Conservation (phyloP, 352 stramenopile genomes). For the Thraustochytrium sp. region DNA sequence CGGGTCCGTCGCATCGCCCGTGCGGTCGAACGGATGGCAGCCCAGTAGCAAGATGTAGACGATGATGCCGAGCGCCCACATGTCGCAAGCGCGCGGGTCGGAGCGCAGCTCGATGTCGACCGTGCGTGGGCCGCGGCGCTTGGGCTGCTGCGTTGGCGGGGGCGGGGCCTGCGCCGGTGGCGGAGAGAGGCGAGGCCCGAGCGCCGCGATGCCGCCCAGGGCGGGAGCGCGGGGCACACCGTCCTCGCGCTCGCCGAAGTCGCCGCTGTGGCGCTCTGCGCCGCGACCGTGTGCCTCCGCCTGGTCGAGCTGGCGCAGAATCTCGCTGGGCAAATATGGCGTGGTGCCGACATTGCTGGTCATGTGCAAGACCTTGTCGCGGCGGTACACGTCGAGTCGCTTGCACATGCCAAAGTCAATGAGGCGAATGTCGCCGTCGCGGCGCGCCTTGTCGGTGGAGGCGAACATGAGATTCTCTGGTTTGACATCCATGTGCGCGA, state of each 20-base stretch:
- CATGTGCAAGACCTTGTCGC: background rate
- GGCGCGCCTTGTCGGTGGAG: background rate
- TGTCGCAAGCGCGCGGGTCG: slow-evolving; percentile 37
- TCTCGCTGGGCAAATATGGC: slow-evolving; percentile 1
- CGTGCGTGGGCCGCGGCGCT: background rate
- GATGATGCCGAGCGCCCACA: slow-evolving; percentile 45
- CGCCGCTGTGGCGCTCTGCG: too few relatives aligned
- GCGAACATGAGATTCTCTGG: slow-evolving; percentile 42
- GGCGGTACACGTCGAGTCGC: background rate
- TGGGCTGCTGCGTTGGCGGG: background rate
- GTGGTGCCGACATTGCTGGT: slow-evolving; percentile 29
- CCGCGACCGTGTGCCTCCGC: too few relatives aligned
- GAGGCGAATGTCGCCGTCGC: slow-evolving; percentile 11
- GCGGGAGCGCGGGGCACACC: too few relatives aligned
- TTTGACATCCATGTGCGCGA: slow-evolving; percentile 44
- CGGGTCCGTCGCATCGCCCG: background rate
- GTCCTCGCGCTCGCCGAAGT: too few relatives aligned
- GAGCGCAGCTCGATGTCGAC: slow-evolving; percentile 21
- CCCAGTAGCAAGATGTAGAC: slow-evolving; percentile 37
- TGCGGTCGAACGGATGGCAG: slow-evolving; percentile 45
- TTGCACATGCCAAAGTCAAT: slow-evolving; percentile 41
- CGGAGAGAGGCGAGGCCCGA: too few relatives aligned
- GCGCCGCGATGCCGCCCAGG: too few relatives aligned
- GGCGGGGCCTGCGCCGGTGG: background rate
- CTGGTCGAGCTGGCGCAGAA: background rate